A percentile compares a stretch with the other conserved stretches of the same genome.
phyloP scores from a whole-genome alignment of 73 alveolate species.

The Paramecium pentaurelia region DNA sequence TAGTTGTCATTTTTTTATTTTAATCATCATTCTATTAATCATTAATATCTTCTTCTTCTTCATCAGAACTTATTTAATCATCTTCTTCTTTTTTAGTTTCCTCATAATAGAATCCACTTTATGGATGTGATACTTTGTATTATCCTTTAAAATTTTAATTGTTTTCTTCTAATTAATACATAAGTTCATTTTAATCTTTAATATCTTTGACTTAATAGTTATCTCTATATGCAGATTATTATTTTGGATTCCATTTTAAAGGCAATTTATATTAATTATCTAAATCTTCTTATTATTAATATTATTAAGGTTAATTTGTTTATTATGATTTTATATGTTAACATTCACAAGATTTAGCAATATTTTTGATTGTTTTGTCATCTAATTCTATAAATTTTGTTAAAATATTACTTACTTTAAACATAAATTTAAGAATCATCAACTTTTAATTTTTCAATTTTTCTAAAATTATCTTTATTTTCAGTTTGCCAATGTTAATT shows the following conservation, averaged over 20 bases:
- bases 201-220: conserved; percentile 8
- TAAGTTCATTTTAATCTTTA: background rate
- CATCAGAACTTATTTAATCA: background rate
- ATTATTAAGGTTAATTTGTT: background rate
- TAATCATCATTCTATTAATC: background rate
- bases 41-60: background rate
- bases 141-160: background rate
- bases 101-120: background rate
- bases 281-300: background rate
- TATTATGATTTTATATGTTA: background rate
- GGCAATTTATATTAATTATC: background rate
- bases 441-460: conserved; percentile 13
- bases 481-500: conserved; percentile 19
- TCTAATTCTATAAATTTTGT: background rate
- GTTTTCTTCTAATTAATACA: conserved; percentile 14
- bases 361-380: conserved; percentile 18
- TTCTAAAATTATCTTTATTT: conserved; percentile 44
- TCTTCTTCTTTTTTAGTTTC: background rate
- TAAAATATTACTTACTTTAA: background rate
- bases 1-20: background rate
- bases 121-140: background rate
- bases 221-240: conserved; percentile 39
- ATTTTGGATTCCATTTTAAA: background rate
- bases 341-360: conserved; percentile 11
- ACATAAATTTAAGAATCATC: background rate